Base-by-base conservation (phyloP, 2,329 filamentous ascomycete genomes). In the Aureobasidium vineae region DNA sequence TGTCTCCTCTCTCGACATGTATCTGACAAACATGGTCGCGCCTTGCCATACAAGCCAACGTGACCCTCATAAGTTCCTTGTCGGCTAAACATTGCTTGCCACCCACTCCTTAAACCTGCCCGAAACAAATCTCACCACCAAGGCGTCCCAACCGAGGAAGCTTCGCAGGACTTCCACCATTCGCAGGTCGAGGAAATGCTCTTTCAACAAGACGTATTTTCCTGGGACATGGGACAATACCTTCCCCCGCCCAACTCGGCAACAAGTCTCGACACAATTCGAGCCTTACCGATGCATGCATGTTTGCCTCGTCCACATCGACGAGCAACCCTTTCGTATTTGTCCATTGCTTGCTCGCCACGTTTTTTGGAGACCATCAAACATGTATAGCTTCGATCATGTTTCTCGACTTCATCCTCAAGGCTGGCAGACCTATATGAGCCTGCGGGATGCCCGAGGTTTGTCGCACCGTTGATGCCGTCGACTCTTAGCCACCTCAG, bases 111-210 rank as follows among this genome's bases (percentile, higher is more conserved):
- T 1, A 36, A 15, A 31, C 28, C 41, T 60, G 56, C 41, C 56
- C 47, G 56, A 60, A 60, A 60, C 56, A 33, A 31, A 16, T 60
- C 41, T 60, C n/a, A 60, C 41, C 56, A 47, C 7, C 40, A 60
- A 60, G 56, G 40, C 56, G 41, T 36, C 38, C 13, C 54, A 31
- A n/a, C 33, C 5, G 11, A 15, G 7, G 56, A 23, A 47, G 23
- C 40, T n/a, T 59, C 19, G 19, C 41, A 60, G 13, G n/a, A 19
- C 36, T 47, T 36, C 11, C 19, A 60, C 28, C 41, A 45, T 19
- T 23, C n/a, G 5, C 23, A 11, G 21, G 1, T 36, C 28, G 13
- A 43, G 21, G n/a, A 23, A 19, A 2, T 36, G 23, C n/a, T 23
- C 31, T 60, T 47, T 23, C 41, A 26, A 60, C 56, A 47, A 47